These are phyloP conservation scores for Betula pendula DNA, from an alignment of 306 rosid genomes.

Conservation along the genomic window DNA sequence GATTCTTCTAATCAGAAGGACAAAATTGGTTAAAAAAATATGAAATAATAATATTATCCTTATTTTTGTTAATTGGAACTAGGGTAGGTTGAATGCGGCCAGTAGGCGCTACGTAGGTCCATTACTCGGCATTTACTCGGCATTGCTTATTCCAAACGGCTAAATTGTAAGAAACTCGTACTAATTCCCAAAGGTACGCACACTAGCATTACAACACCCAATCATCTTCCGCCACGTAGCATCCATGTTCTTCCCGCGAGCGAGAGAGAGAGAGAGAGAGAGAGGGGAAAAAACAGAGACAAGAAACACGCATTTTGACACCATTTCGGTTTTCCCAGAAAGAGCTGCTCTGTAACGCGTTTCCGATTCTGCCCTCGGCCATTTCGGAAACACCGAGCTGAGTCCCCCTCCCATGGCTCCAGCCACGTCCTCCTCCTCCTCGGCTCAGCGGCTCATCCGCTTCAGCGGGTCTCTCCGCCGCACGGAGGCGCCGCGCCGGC, in stretches of 20 bases:
- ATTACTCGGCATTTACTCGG: too few species aligned
- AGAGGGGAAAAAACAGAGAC: neutral
- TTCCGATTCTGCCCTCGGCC: conserved; percentile 38
- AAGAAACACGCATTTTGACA: neutral
- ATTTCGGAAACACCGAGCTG: conserved; percentile 15
- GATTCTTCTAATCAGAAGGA: too few species aligned
- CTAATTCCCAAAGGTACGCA: neutral
- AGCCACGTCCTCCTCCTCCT: conserved; percentile 36
- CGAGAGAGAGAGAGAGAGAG: neutral
- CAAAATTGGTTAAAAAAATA: too few species aligned
- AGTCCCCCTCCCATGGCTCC: conserved; percentile 54
- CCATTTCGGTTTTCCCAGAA: conserved; percentile 24
- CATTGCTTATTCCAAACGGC: neutral
- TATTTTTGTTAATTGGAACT: too few species aligned
- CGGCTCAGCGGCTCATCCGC: conserved; percentile 46
- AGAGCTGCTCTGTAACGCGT: neutral
- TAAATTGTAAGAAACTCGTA: neutral
- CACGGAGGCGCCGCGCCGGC: conserved; percentile 46
- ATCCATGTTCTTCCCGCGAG: neutral
- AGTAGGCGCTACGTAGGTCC: too few species aligned
- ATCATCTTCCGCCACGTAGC: neutral
- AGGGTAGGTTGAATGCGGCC: too few species aligned
- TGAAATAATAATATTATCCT: too few species aligned
- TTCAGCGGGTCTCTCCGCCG: conserved; percentile 44
- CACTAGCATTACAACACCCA: neutral